Conservation (phyloP, 345 rosid species). For the Gossypium thurberi region DNA sequence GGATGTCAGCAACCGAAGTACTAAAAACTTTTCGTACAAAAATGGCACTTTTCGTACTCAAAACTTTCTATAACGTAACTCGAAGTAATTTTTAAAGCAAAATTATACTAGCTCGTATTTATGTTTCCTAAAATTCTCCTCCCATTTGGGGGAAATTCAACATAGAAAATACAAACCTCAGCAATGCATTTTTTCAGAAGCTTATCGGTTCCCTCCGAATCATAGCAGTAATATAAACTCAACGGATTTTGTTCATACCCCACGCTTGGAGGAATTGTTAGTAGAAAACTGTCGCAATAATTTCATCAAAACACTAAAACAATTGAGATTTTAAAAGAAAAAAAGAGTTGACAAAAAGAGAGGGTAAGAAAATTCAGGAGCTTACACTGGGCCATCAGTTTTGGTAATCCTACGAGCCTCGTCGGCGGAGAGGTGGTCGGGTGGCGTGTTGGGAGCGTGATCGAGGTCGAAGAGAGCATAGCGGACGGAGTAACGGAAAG, state of each 20-base stretch:
- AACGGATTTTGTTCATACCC: slow-evolving; percentile 89
- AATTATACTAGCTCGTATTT: not conserved
- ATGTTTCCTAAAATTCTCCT: not conserved
- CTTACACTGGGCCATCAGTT: slow-evolving; percentile 67
- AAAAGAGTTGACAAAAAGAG: not conserved
- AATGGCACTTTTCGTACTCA: too few species aligned
- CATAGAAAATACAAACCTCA: slow-evolving; percentile 39
- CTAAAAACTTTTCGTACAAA: too few species aligned
- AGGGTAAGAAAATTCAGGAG: not conserved
- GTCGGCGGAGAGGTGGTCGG: slow-evolving; percentile 62
- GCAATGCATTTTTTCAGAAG: slow-evolving; percentile 73
- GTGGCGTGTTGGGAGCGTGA: slow-evolving; percentile 26
- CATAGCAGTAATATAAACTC: slow-evolving; percentile 85
- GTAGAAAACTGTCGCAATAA: slow-evolving; percentile 45
- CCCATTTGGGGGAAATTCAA: not conserved
- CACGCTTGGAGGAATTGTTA: slow-evolving; percentile 87
- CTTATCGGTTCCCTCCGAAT: slow-evolving; percentile 30
- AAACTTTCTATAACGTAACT: not conserved
- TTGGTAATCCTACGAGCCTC: slow-evolving; percentile 54
- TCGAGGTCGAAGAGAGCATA: slow-evolving; percentile 79
- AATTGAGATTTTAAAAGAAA: not conserved
- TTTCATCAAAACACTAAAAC: not conserved
- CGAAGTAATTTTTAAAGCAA: not conserved
- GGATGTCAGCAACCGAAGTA: slow-evolving; percentile 1
- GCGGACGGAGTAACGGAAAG: slow-evolving; percentile 63